Evolutionary conservation across 495 filamentous ascomycete species (phyloP), one percentile per base, ranked within the genome.

Genomic region (Trichocladium antarcticum): DNA sequence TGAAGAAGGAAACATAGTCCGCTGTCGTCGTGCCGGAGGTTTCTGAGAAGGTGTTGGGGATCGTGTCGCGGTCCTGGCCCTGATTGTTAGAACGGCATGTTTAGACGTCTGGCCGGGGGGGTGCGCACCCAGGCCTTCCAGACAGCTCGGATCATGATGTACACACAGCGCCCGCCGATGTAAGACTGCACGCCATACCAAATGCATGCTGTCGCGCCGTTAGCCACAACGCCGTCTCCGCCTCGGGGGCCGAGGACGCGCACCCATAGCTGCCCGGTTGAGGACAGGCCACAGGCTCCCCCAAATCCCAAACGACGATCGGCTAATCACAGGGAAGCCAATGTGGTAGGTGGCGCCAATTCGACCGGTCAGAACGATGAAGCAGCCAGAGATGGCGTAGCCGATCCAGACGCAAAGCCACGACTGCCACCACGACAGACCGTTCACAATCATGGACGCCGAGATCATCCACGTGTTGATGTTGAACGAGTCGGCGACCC

Each of bases 401-500:
- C 89, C 89, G 20, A 87, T 70, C 84, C 84, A 88, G n/a, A 80
- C 75, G 61, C 87, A 92, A 11, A 95, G 70, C 89, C 89, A 95
- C 2, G 86, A 80, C 66, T 95, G 88, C 89, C 89, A 96, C 89
- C 89, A 96, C 5, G 87, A 86, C 39, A 95, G 71, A 6, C 88
- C 85, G 47, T 66, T 70, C 0, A 81, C 74, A 20, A 73, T 68
- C 60, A 94, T 89, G 69, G 82, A 83, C 5, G 85, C 83, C 11
- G 85, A 89, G 52, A 95, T 95, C 89, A 95, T 95, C 89, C 89
- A 96, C 14, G 89, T 96, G 65, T 96, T 96, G 64, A 96, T 93
- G 64, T 96, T 96, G 66, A 95, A 87, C 6, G 85, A 90, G 68
- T 96, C 89, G 28, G 89, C 87, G 62, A 94, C 76, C 87, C 87